A percentile compares a stretch with the other conserved stretches of the same genome.
Conservation (phyloP, 108 stramenopile species). For the Aureococcus anophagefferens region DNA sequence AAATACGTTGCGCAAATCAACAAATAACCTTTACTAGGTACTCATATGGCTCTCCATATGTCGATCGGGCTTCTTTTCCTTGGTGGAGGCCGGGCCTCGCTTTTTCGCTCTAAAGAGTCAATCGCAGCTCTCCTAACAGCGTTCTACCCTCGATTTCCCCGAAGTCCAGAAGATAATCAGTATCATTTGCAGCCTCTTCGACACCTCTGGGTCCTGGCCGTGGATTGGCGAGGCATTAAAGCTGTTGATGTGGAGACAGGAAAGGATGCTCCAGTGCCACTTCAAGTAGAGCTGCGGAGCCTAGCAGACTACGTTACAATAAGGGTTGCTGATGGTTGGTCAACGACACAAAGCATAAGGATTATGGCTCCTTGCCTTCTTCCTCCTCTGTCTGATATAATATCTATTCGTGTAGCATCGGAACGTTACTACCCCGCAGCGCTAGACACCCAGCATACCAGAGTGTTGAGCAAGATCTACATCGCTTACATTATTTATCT, state of each 20-base stretch:
- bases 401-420: constrained; percentile 42
- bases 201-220: constrained; percentile 88
- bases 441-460: neutral
- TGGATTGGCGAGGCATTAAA: constrained; percentile 63
- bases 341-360: too few relatives aligned
- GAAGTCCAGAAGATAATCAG: constrained; percentile 70
- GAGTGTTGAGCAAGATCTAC: too few relatives aligned
- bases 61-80: constrained; percentile 89
- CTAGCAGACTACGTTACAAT: too few relatives aligned
- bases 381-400: constrained; percentile 19
- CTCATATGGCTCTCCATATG: constrained; percentile 73
- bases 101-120: constrained; percentile 74
- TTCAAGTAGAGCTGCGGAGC: constrained; percentile 9
- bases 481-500: too few relatives aligned
- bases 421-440: constrained; percentile 43
- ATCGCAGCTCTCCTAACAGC: constrained; percentile 80
- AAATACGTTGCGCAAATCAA: too few relatives aligned
- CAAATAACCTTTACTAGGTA: constrained; percentile 31
- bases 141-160: constrained; percentile 83
- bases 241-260: constrained; percentile 79
- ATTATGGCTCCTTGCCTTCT: constrained; percentile 39
- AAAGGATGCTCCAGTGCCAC: constrained; percentile 58
- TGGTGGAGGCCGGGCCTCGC: constrained; percentile 79
- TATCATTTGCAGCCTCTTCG: constrained; percentile 92
- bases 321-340: too few relatives aligned